Evolutionary conservation across 2,329 filamentous ascomycete genomes (phyloP), one percentile per base, ranked within the genome.

Genomic region (Fusarium lyarnte): DNA sequence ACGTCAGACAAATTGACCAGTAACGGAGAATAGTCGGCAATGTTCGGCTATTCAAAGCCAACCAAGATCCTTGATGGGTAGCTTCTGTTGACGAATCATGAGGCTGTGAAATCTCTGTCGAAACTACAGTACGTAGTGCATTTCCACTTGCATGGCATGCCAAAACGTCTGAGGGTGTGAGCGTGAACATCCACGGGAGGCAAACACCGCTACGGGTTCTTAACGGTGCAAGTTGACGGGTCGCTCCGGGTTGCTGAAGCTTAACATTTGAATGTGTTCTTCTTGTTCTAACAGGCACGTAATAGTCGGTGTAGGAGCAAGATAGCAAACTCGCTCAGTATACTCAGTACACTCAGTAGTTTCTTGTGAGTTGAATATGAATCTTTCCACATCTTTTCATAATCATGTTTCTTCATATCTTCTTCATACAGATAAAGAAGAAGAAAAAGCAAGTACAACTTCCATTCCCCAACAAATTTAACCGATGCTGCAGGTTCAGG

Each of bases 1-100:
- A 51, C 41, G 39, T 41, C 47, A 42, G 46, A 21, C 23, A 12
- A 1, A n/a, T 49, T 41, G 25, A 19, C 74, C 73, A 77, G 74
- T 77, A 17, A 29, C 62, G 75, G 75, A 66, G 73, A 74, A 70
- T 77, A 74, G 43, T 77, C 75, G 75, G 75, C 63, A 74, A 74
- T 46, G 65, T 72, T 77, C 75, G 75, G 75, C 54, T 74, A 74
- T 69, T 13, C 25, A 21, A 49, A 38, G 7, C 12, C 49, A 59
- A 55, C 43, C 54, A 60, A 71, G 41, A 59, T 42, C 41, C 67
- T 70, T 68, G 51, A 43, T 49, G 35, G 23, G 31, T 51, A 25
- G 16, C n/a, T 35, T 35, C 41, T 33, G 23, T 33, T 46, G 58
- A 54, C 74, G 64, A 76, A 76, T 76, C 69, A 72, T 36, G 64